A percentile compares a stretch with the other conserved stretches of the same genome.
Conservation (phyloP, 768 basidiomycete genomes). For the Polyporus arcularius region DNA sequence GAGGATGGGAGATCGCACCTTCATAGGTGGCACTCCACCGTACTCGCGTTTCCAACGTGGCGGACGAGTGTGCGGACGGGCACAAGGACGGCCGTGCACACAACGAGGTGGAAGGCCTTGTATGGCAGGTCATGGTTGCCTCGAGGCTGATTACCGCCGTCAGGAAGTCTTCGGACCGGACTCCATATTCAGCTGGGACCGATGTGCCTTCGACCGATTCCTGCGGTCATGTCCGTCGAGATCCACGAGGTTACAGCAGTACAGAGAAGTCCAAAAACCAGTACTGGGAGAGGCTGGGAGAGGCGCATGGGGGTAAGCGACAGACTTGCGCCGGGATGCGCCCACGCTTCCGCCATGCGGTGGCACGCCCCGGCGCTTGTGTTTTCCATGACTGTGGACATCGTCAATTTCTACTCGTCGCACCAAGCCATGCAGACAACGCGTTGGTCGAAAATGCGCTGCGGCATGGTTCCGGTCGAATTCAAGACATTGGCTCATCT, state of each 20-base stretch:
- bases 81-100: constrained; percentile 44
- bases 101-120: constrained; percentile 60
- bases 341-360: background rate
- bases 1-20: constrained; percentile 29
- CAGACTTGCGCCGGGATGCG: background rate
- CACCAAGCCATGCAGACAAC: too few relatives aligned
- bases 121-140: constrained; percentile 50
- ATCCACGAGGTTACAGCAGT: background rate
- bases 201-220: constrained; percentile 5
- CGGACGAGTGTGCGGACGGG: constrained; percentile 25
- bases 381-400: background rate
- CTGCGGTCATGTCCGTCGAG: constrained; percentile 19
- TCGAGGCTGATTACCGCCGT: constrained; percentile 38
- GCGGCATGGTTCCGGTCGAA: too few relatives aligned
- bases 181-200: constrained; percentile 8
- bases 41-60: constrained; percentile 73
- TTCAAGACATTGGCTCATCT: too few relatives aligned
- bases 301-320: background rate
- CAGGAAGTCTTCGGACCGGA: constrained; percentile 19
- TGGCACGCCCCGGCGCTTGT: background rate
- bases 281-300: background rate
- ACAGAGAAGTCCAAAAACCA: background rate
- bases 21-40: constrained; percentile 34
- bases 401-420: background rate
- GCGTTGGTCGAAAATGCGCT: too few relatives aligned